Percentiles rank a stretch among this genome's conserved stretches.
Evolutionary conservation across 2,329 filamentous ascomycete genomes (phyloP).

Genomic region (Diplodia mutila): DNA sequence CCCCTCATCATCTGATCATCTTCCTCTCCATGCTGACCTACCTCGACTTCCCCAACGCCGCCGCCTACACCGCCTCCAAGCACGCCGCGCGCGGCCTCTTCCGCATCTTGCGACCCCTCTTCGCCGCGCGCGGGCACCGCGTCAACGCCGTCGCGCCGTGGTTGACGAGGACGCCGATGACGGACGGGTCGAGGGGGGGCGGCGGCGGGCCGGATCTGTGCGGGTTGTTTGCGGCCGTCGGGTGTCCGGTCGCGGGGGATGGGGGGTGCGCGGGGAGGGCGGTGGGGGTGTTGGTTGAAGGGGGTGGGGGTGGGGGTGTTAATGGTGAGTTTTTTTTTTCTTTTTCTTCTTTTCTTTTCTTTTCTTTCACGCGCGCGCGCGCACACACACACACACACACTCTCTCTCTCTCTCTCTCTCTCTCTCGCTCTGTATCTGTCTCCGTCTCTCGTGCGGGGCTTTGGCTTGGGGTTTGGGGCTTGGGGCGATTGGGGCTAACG

Average conservation of each 20-base stretch:
- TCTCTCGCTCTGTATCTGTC: too few species aligned
- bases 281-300: background rate
- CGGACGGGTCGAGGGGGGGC: background rate
- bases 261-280: background rate
- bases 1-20: conserved; percentile 29
- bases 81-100: conserved; percentile 38
- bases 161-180: conserved; percentile 34
- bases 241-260: background rate
- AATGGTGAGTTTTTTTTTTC: conserved; percentile 3
- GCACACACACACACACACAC: too few species aligned
- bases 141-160: conserved; percentile 39
- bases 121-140: conserved; percentile 26
- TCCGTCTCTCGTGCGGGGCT: too few species aligned
- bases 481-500: too few species aligned
- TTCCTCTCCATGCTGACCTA: conserved; percentile 35
- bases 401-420: background rate
- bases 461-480: too few species aligned
- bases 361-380: too few species aligned
- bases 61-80: conserved; percentile 37
- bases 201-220: background rate
- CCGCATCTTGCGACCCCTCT: conserved; percentile 31
- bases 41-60: conserved; percentile 32
- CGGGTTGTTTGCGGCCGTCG: conserved; percentile 8
- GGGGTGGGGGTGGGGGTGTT: background rate
- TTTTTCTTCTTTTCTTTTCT: background rate